Conservation (phyloP, 2,329 filamentous ascomycete species). For the Trichophyton schoenleinii region DNA sequence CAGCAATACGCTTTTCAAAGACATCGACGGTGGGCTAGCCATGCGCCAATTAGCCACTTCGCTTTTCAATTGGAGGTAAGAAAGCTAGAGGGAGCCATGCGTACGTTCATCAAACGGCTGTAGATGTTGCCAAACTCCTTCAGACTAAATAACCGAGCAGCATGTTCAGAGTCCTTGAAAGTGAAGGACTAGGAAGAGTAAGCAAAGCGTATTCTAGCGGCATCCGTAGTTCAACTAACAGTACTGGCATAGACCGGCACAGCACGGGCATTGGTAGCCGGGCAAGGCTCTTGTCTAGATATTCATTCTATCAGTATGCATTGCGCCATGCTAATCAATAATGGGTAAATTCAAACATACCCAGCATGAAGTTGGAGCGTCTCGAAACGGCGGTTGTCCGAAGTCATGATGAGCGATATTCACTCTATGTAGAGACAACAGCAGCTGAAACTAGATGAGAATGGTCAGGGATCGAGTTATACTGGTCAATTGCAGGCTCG, state of each 20-base stretch:
- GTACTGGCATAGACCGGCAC: conserved; percentile 93
- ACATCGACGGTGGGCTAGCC: conserved; percentile 77
- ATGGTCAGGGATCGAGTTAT: not conserved
- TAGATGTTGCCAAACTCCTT: conserved; percentile 98
- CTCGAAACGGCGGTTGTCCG: conserved; percentile 50
- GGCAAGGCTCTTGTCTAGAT: conserved; percentile 62
- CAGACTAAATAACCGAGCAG: conserved; percentile 85
- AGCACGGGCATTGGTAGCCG: conserved; percentile 71
- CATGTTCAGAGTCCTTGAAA: conserved; percentile 94
- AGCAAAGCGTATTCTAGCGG: not conserved
- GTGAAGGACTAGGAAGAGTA: conserved; percentile 54
- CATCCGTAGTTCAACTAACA: conserved; percentile 28
- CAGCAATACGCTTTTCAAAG: conserved; percentile 92
- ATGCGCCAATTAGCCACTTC: not conserved
- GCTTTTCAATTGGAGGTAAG: not conserved
- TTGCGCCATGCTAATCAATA: not conserved
- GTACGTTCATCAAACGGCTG: conserved; percentile 85
- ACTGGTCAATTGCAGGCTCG: not conserved
- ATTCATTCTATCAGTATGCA: not conserved
- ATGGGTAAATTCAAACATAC: conserved; percentile 35
- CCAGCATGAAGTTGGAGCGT: conserved; percentile 78
- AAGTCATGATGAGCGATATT: not conserved
- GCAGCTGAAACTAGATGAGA: not conserved
- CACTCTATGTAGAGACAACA: not conserved
- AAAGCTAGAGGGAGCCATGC: conserved; percentile 35